A percentile compares a stretch with the other conserved stretches of the same genome.
phyloP scores from a whole-genome alignment of 148 eudicot species.

The Camellia granthamiana region DNA sequence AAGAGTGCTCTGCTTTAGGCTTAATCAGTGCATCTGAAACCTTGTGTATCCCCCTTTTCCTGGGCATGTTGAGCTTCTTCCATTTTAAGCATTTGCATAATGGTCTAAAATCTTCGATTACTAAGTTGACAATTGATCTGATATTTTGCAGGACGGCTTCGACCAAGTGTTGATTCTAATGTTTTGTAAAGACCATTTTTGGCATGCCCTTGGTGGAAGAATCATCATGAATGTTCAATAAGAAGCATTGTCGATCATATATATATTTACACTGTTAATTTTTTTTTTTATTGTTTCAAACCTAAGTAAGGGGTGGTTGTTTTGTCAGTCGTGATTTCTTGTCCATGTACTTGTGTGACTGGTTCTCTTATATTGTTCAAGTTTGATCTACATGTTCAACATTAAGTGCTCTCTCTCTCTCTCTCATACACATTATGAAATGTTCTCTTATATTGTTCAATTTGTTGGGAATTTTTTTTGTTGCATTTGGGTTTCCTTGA shows the following conservation, averaged over 20 bases:
- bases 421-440: background rate
- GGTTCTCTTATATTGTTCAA: background rate
- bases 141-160: constrained; percentile 34
- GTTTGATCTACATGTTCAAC: background rate
- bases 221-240: background rate
- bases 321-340: background rate
- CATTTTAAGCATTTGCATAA: background rate
- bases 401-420: background rate
- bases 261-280: too few relatives aligned
- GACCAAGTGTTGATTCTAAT: constrained; percentile 22
- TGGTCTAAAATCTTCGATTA: background rate
- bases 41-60: background rate
- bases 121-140: background rate
- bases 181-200: background rate
- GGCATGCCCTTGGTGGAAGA: background rate
- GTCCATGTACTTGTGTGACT: background rate
- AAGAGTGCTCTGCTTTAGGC: background rate
- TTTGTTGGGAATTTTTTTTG: too few relatives aligned
- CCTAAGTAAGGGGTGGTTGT: too few relatives aligned
- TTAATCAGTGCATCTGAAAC: background rate
- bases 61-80: background rate
- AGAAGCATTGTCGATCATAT: background rate
- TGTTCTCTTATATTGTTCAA: too few relatives aligned
- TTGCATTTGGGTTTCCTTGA: too few relatives aligned
- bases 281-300: too few relatives aligned